phyloP scores from a whole-genome alignment of 129 eudicot species.

The Flaveria ramosissima region DNA sequence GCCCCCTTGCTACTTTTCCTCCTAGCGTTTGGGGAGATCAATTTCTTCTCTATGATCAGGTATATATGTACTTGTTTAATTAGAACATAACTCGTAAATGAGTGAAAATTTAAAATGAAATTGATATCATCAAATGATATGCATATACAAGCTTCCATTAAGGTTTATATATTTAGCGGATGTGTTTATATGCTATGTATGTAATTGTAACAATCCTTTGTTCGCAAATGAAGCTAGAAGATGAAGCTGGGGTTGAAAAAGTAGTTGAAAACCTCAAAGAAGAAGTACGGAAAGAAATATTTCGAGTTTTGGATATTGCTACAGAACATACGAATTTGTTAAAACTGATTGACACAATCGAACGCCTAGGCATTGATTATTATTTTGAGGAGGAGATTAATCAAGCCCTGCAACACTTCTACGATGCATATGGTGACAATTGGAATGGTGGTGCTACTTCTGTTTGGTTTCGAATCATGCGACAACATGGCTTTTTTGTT shows the following conservation, averaged over 20 bases:
- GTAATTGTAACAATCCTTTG: not conserved
- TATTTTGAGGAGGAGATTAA: not conserved
- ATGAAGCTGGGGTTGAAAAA: not conserved
- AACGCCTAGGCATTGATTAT: not conserved
- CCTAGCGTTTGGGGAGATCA: not conserved
- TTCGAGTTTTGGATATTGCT: not conserved
- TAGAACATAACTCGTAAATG: too few relatives aligned
- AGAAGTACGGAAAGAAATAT: not conserved
- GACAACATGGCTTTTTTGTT: not conserved
- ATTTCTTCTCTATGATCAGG: not conserved
- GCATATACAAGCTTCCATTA: too few relatives aligned
- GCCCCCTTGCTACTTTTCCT: constrained; percentile 2
- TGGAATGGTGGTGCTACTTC: not conserved
- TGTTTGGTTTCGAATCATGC: constrained; percentile 13
- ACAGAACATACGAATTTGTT: not conserved
- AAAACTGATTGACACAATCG: not conserved
- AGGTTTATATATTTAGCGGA: too few relatives aligned
- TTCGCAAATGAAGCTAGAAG: not conserved
- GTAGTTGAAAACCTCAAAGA: not conserved
- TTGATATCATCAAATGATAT: too few relatives aligned
- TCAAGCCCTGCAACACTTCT: not conserved
- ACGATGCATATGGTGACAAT: not conserved
- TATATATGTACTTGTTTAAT: not conserved
- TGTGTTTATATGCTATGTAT: too few relatives aligned
- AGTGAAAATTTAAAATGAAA: too few relatives aligned